Conservation (phyloP, 306 rosid species). For the Hippophae gyantsensis region DNA sequence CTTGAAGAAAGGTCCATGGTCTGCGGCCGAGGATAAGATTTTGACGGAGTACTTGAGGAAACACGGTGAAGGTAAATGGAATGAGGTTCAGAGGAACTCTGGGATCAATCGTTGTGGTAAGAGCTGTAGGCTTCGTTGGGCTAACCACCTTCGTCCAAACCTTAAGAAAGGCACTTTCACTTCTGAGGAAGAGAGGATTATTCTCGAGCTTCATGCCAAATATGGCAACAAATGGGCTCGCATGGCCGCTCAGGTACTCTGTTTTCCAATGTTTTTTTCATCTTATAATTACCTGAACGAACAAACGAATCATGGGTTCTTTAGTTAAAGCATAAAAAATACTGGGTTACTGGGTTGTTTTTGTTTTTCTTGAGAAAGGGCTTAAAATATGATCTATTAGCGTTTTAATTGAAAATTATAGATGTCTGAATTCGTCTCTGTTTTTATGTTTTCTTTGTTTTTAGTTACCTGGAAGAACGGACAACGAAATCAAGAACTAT, state of each 20-base stretch:
- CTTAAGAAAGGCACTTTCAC: constrained; percentile 72
- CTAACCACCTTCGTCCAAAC: constrained; percentile 77
- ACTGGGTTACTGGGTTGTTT: too few species aligned
- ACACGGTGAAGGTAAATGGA: constrained; percentile 91
- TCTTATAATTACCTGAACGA: background rate
- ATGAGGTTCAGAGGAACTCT: constrained; percentile 55
- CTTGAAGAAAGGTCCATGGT: constrained; percentile 87
- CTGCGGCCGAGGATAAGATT: constrained; percentile 62
- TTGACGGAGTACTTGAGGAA: constrained; percentile 63
- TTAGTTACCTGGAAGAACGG: constrained; percentile 92
- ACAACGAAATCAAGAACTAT: constrained; percentile 83
- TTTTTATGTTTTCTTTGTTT: background rate
- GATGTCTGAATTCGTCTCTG: background rate
- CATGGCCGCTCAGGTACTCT: constrained; percentile 71
- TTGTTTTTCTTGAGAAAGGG: background rate
- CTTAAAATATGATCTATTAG: too few species aligned
- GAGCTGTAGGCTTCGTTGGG: constrained; percentile 94
- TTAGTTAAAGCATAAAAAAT: background rate
- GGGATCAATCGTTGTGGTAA: constrained; percentile 79
- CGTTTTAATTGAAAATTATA: background rate
- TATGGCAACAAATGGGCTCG: constrained; percentile 95
- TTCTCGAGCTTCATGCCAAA: constrained; percentile 66
- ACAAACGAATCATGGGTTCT: background rate
- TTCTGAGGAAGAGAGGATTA: constrained; percentile 63
- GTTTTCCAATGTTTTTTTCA: too few species aligned